phyloP scores from a whole-genome alignment of 2,329 filamentous ascomycete genomes.

The Cercospora sp. region DNA sequence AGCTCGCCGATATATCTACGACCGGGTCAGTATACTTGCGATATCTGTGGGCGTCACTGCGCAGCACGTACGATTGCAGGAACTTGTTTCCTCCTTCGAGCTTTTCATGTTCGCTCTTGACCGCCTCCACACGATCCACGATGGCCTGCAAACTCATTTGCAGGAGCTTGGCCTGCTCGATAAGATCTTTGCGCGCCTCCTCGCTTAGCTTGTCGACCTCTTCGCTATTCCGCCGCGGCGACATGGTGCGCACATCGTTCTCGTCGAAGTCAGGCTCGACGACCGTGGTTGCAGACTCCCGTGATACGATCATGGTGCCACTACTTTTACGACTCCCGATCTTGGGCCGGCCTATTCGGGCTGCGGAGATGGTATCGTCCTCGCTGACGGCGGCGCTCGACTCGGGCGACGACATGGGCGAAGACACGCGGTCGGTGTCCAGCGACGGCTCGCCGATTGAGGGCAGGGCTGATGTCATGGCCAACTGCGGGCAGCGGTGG shows the following conservation, averaged over 20 bases:
- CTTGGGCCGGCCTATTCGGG: constrained; percentile 56
- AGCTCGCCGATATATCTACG: constrained; percentile 95
- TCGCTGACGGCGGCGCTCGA: constrained; percentile 38
- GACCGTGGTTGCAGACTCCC: constrained; percentile 57
- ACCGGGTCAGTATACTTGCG: constrained; percentile 17
- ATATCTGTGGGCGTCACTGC: background rate
- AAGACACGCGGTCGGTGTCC: constrained; percentile 19
- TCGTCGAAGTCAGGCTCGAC: constrained; percentile 69
- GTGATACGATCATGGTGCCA: constrained; percentile 75
- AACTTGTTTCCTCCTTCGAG: constrained; percentile 97
- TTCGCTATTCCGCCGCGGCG: constrained; percentile 83
- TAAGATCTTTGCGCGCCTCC: constrained; percentile 68
- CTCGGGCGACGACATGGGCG: constrained; percentile 31
- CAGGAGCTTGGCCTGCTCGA: constrained; percentile 78
- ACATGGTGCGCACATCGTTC: constrained; percentile 92
- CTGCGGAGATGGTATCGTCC: constrained; percentile 31
- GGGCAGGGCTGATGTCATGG: constrained; percentile 31
- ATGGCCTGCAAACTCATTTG: constrained; percentile 88
- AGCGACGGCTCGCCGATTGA: constrained; percentile 31
- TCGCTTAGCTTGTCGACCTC: constrained; percentile 86
- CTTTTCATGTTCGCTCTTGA: constrained; percentile 93
- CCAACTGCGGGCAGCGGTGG: background rate
- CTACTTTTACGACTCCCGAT: constrained; percentile 73
- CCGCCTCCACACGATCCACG: constrained; percentile 90
- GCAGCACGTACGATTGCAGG: constrained; percentile 63